Evolutionary conservation across 148 eudicot genomes (phyloP).

Genomic region (Amaranthus cruentus): DNA sequence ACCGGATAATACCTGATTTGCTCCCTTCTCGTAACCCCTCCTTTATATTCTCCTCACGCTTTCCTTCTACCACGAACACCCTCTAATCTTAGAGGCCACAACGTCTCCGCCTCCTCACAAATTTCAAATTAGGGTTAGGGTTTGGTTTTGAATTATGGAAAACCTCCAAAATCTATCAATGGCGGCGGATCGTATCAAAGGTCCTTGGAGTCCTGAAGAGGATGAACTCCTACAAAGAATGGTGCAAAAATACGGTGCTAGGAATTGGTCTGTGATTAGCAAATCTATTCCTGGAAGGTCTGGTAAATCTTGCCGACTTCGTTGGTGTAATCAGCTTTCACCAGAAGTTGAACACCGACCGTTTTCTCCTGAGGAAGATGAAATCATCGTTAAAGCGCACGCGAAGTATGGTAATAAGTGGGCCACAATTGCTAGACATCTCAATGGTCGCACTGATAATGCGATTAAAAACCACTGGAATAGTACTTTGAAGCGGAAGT

Average conservation of each 20-base stretch:
- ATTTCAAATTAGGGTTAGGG: slow-evolving; percentile 25
- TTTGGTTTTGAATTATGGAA: slow-evolving; percentile 17
- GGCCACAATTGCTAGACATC: slow-evolving; percentile 58
- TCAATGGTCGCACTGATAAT: slow-evolving; percentile 69
- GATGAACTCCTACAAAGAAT: slow-evolving; percentile 38
- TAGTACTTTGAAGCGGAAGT: slow-evolving; percentile 57
- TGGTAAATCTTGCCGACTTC: slow-evolving; percentile 60
- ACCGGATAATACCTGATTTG: slow-evolving; percentile 21
- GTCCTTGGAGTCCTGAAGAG: slow-evolving; percentile 73
- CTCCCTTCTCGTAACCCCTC: not conserved
- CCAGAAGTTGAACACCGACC: slow-evolving; percentile 63
- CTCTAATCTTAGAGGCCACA: not conserved
- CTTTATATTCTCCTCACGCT: slow-evolving; percentile 18
- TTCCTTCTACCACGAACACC: not conserved
- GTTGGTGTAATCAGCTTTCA: slow-evolving; percentile 77
- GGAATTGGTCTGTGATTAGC: slow-evolving; percentile 61
- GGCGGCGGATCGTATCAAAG: slow-evolving; percentile 47
- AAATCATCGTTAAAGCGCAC: slow-evolving; percentile 45
- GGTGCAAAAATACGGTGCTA: slow-evolving; percentile 42
- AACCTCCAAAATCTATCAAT: not conserved
- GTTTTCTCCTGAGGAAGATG: slow-evolving; percentile 55
- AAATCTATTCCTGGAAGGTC: slow-evolving; percentile 51
- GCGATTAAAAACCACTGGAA: slow-evolving; percentile 79
- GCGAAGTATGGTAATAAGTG: slow-evolving; percentile 47
- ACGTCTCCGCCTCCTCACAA: not conserved